phyloP scores from a whole-genome alignment of 768 basidiomycete genomes.

The Podaxis mareebaensis region DNA sequence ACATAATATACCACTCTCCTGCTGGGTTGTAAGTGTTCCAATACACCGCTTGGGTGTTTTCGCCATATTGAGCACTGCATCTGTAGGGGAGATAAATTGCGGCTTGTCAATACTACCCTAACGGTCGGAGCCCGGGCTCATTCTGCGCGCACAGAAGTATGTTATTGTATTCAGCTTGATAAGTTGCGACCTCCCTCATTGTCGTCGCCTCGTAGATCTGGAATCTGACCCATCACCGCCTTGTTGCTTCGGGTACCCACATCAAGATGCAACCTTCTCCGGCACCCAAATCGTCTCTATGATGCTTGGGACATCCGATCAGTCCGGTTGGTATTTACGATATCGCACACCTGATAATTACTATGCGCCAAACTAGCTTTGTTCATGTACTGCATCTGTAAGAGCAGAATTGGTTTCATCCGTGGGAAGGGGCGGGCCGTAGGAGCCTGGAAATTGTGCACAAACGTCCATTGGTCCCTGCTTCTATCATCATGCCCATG shows the following conservation, averaged over 20 bases:
- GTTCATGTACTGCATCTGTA: no score
- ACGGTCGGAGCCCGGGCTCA: constrained; percentile 46
- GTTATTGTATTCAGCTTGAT: not conserved
- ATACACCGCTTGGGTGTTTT: not conserved
- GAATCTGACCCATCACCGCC: constrained; percentile 50
- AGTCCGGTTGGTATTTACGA: not conserved
- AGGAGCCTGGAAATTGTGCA: not conserved
- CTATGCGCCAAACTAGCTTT: not conserved
- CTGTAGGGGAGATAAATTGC: constrained; percentile 49
- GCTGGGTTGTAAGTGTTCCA: constrained; percentile 42
- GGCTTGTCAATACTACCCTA: constrained; percentile 53
- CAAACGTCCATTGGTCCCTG: not conserved
- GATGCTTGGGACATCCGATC: not conserved
- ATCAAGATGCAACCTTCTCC: constrained; percentile 54
- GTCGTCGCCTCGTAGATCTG: constrained; percentile 44
- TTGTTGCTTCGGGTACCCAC: constrained; percentile 56
- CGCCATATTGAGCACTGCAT: not conserved
- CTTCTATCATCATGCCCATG: not conserved
- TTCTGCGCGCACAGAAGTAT: constrained; percentile 52
- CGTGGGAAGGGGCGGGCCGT: no score
- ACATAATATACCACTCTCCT: constrained; percentile 59
- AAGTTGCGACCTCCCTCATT: not conserved
- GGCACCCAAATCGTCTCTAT: constrained; percentile 29
- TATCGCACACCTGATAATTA: not conserved
- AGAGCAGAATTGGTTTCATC: no score